Evolutionary conservation across 306 rosid species (phyloP).

Genomic region (Quillaja saponaria): DNA sequence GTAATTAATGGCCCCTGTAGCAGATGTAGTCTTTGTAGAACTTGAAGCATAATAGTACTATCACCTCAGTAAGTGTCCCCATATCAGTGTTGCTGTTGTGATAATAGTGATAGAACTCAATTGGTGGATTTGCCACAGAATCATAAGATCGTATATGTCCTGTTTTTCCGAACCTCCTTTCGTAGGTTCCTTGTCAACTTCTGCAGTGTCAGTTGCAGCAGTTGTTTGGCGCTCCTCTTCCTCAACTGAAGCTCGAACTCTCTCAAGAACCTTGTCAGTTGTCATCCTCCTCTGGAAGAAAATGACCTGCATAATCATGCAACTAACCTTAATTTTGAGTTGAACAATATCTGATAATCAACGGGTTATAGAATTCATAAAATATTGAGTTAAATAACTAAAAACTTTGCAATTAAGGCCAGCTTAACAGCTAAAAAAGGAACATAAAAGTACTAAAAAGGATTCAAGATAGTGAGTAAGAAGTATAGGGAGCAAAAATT

Average conservation of each 20-base stretch:
- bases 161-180: constrained; percentile 46
- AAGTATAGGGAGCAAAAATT: neutral
- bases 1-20: neutral
- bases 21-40: neutral
- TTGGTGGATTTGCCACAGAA: constrained; percentile 66
- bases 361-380: neutral
- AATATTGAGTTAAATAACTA: too few relatives aligned
- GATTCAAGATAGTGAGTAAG: neutral
- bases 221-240: constrained; percentile 92
- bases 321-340: constrained; percentile 9
- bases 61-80: constrained; percentile 91
- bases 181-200: constrained; percentile 45
- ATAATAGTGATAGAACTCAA: constrained; percentile 94
- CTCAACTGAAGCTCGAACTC: constrained; percentile 80
- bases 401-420: too few relatives aligned
- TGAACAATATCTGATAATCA: neutral
- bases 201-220: constrained; percentile 76
- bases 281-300: constrained; percentile 90
- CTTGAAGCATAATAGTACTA: constrained; percentile 10
- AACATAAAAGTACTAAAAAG: neutral
- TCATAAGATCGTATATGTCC: constrained; percentile 55
- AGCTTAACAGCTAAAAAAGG: too few relatives aligned
- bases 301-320: constrained; percentile 66
- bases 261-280: constrained; percentile 76
- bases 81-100: constrained; percentile 84